Evolutionary conservation across 805 yeast species (phyloP).

Genomic region (Ogataea minuta): DNA sequence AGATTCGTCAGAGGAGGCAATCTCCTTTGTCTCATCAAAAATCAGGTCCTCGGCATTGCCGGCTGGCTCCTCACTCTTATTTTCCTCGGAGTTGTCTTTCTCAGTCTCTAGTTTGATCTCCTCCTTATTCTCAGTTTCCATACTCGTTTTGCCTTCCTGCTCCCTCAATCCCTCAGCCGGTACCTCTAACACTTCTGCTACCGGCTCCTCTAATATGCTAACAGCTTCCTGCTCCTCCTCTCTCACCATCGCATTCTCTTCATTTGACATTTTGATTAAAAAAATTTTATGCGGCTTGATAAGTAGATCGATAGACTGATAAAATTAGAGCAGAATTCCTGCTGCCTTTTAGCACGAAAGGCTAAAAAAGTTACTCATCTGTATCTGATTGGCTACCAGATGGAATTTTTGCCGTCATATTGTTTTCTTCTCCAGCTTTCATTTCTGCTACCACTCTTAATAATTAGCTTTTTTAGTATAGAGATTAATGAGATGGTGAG

Average conservation of each 20-base stretch:
- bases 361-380: too few species aligned
- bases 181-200: neutral
- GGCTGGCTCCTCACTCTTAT: too few species aligned
- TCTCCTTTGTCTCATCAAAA: slow-evolving; percentile 19
- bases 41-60: slow-evolving; percentile 14
- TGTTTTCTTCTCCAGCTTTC: neutral
- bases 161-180: neutral
- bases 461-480: too few species aligned
- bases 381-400: too few species aligned
- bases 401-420: too few species aligned
- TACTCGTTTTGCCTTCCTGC: neutral
- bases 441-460: neutral
- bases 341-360: too few species aligned
- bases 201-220: too few species aligned
- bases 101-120: neutral
- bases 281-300: slow-evolving; percentile 9
- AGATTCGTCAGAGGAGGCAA: slow-evolving; percentile 26
- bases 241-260: too few species aligned
- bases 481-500: too few species aligned
- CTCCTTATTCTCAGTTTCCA: slow-evolving; percentile 1
- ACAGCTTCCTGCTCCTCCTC: too few species aligned
- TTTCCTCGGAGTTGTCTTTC: neutral
- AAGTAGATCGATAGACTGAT: too few species aligned
- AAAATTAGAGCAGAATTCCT: too few species aligned
- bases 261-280: neutral